Percentiles rank a stretch among this genome's conserved stretches.
Evolutionary conservation across 1,284 basidiomycete genomes (phyloP).

Genomic region (Sanghuangporus sanghuang): DNA sequence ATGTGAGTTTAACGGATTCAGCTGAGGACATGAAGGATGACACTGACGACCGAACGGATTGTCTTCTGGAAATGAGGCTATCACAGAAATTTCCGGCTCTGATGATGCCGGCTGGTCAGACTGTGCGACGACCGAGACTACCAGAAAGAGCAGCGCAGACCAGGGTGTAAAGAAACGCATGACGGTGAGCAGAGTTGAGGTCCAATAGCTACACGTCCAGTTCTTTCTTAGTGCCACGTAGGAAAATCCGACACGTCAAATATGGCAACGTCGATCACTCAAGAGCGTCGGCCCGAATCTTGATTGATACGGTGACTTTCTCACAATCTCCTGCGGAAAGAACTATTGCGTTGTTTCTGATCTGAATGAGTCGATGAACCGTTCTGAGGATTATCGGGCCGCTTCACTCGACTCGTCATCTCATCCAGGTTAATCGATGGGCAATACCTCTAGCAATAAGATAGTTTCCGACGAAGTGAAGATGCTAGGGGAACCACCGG

Average conservation of each 20-base stretch:
- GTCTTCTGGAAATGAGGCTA: slow-evolving; percentile 66
- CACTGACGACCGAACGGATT: slow-evolving; percentile 80
- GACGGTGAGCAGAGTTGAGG: background rate
- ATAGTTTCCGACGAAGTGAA: background rate
- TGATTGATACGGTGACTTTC: background rate
- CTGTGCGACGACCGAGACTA: background rate
- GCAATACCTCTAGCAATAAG: background rate
- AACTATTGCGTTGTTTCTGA: too few species aligned
- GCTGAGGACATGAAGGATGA: background rate
- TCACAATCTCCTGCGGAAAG: too few species aligned
- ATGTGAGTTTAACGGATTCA: background rate
- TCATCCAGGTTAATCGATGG: background rate
- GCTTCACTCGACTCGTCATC: background rate
- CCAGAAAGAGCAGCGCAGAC: background rate
- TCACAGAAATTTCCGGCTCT: slow-evolving; percentile 49
- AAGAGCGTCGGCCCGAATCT: background rate
- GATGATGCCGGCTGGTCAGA: background rate
- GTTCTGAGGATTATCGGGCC: too few species aligned
- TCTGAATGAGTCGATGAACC: too few species aligned
- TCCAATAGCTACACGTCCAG: background rate
- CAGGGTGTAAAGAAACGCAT: slow-evolving; percentile 6
- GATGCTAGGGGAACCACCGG: slow-evolving; percentile 29
- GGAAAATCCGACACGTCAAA: background rate
- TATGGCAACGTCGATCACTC: background rate
- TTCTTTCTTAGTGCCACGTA: slow-evolving; percentile 1